These are phyloP conservation scores for Aspergillus oerlinghausenensis DNA, from an alignment of 2,329 filamentous ascomycete species.

Conservation along the genomic window DNA sequence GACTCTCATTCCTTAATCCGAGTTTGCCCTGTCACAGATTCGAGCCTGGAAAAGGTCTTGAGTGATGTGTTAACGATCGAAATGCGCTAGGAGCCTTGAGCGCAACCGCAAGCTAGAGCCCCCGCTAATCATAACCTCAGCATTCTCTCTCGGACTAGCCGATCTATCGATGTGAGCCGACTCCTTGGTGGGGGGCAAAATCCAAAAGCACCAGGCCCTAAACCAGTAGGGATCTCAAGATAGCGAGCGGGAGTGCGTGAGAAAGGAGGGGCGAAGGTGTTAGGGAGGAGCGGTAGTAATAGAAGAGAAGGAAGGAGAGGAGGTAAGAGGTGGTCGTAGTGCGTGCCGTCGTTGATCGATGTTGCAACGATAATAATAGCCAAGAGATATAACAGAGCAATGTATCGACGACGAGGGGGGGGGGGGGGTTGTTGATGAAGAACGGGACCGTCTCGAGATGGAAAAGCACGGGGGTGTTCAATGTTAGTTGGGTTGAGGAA, in stretches of 20 bases:
- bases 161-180: neutral
- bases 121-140: conserved; percentile 38
- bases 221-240: neutral
- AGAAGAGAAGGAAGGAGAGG: conserved; percentile 9
- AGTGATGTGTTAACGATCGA: conserved; percentile 21
- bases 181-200: conserved; percentile 3
- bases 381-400: neutral
- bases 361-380: neutral
- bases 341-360: neutral
- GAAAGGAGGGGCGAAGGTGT: conserved; percentile 1
- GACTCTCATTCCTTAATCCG: conserved; percentile 27
- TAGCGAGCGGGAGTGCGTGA: neutral
- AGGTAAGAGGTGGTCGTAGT: neutral
- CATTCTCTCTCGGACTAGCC: conserved; percentile 25
- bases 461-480: conserved; percentile 15
- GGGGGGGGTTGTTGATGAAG: conserved; percentile 9
- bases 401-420: neutral
- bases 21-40: conserved; percentile 15
- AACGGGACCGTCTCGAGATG: conserved; percentile 10
- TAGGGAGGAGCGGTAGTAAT: conserved; percentile 2
- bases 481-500: conserved; percentile 18
- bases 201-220: conserved; percentile 1
- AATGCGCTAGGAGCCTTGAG: conserved; percentile 38
- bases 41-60: conserved; percentile 16
- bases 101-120: conserved; percentile 37